phyloP scores from a whole-genome alignment of 78 protist species.

The Protostelium mycophagum region DNA sequence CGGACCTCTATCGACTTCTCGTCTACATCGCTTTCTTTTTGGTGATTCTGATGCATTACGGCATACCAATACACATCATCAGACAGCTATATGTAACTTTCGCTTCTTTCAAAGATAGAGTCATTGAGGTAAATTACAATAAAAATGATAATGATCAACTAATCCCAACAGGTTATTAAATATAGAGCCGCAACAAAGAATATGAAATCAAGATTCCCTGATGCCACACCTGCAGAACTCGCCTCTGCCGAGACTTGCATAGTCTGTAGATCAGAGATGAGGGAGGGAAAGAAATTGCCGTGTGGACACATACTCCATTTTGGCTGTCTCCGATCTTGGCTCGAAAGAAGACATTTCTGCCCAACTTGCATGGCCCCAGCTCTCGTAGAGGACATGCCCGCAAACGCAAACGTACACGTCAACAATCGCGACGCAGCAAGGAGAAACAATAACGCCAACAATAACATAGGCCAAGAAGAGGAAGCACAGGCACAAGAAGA shows the following conservation, averaged over 20 bases:
- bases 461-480: not conserved
- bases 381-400: slow-evolving; percentile 16
- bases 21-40: slow-evolving; percentile 60
- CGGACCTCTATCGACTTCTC: slow-evolving; percentile 35
- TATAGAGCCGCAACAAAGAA: not conserved
- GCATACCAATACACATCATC: slow-evolving; percentile 84
- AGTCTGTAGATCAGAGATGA: slow-evolving; percentile 80
- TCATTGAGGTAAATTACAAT: slow-evolving; percentile 32
- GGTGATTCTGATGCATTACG: slow-evolving; percentile 39
- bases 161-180: not conserved
- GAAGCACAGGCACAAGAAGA: not conserved
- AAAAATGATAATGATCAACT: not conserved
- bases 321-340: slow-evolving; percentile 88
- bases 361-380: slow-evolving; percentile 83
- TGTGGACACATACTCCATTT: slow-evolving; percentile 89
- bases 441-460: not conserved
- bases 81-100: slow-evolving; percentile 77
- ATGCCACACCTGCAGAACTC: slow-evolving; percentile 79
- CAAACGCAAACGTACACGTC: no score
- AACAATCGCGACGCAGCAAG: no score
- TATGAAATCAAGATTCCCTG: slow-evolving; percentile 58
- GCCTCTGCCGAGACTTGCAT: slow-evolving; percentile 70
- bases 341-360: slow-evolving; percentile 82
- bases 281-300: slow-evolving; percentile 67
- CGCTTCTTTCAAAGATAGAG: slow-evolving; percentile 39